Evolutionary conservation across 1,284 basidiomycete genomes (phyloP), one percentile per base, ranked within the genome.

Genomic region (Vanrija sp.): DNA sequence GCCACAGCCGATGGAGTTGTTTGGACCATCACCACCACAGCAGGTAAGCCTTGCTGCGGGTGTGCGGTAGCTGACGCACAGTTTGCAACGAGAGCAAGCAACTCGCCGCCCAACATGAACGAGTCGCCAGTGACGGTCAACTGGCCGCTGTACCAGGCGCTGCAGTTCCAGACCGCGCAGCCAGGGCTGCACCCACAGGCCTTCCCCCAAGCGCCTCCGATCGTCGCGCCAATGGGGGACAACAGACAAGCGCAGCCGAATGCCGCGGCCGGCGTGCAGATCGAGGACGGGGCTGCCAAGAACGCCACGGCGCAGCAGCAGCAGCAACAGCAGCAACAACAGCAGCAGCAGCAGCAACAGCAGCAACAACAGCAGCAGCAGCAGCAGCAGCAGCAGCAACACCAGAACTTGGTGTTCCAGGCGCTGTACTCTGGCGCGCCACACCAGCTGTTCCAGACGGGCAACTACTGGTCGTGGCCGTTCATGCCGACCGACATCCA

Each of bases 391-490:
- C 38, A 51, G 10, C 40, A 44, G 29, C 16, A 44, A 28, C 15
- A 50, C 21, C 49, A 25, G 44, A 12, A 54, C 34, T 15, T 34
- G 34, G 34, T 58, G 25, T 54, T 46, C 28, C 52, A 58, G 16
- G 57, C 54, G 21, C 42, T 58, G 34, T 58, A 54, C 43, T 40
- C 57, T 10, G 52, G 57, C 14, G 46, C 50, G 18, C 39, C 50
- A 1, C 39, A 47, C n/a, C 42, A 40, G 16, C 40, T 42, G 15
- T 47, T 47, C 18, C 49, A 40, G 10, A 29, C 29, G 1, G 57
- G 57, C 2, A 54, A 58, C 38, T 40, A 42, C 3, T 58, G 57
- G 57, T 23, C 52, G 6, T 58, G 52, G 52, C 49, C 52, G 10
- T 58, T 58, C 16, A 34, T 12, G 34, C 34, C 34, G 16, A 34